Base-by-base conservation (phyloP, 129 eudicot genomes). In the Sambucus nigra region DNA sequence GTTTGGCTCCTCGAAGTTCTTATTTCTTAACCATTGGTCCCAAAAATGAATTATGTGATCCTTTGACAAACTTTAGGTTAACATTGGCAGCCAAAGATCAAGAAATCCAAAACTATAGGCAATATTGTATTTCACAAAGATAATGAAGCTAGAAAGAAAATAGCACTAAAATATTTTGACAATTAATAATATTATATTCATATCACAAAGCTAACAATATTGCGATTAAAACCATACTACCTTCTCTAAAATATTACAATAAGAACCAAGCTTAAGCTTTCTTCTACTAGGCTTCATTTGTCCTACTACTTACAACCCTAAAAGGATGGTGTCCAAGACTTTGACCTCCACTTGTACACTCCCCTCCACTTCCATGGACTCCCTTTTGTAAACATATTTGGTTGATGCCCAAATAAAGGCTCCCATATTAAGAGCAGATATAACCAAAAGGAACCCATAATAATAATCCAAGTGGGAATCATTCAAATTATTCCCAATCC, bases 401-500 rank as follows among this genome's bases (percentile, higher is more conserved):
- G 54, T 79, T n/a, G 95, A 72, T 2, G 81, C 88, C 86, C 73
- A 58, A 14, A 91, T 9, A 64, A 74, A 91, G 12, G 61, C 75
- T 29, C 64, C 79, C 63, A 91, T 35, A 57, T 91, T 91, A 10
- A 77, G 10, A n/a, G 64, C 31, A 12, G 96, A 84, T 50, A 87
- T 63, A 18, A 69, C 53, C 50, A 87, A 49, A 33, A 87, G 83
- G 33, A 91, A 86, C 18, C 74, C 84, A 40, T 85, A 91, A 48
- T 81, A 91, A 54, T 79, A 85, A 59, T 91, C 94, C 66, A 91
- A 58, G 57, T 74, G 91, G 14, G 95, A 86, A 24, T 74, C 89
- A 40, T 91, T 91, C 59, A 91, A 48, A 62, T 91, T 82, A 1
- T 86, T 82, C 47, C 88, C 88, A 7, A 86, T 86, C 99, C 99